Evolutionary conservation across 2,329 filamentous ascomycete genomes (phyloP), one percentile per base, ranked within the genome.

Genomic region (Pseudogymnoascus sp.): DNA sequence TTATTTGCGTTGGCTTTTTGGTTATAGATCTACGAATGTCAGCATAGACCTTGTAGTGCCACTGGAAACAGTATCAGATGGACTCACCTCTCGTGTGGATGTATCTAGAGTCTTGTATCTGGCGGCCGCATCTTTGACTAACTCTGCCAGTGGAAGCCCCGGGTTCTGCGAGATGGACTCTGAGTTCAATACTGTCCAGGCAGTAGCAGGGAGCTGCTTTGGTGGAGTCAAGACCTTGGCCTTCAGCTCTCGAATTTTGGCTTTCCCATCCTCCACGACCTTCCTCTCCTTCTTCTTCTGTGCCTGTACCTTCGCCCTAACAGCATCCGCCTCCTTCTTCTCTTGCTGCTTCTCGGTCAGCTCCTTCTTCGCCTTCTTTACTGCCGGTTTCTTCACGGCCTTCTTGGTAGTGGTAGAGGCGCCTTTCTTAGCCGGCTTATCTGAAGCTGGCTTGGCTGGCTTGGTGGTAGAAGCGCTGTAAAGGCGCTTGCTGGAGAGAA

Each of bases 11-110:
- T 77, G 60, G 80, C 81, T 16, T 79, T 66, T 59, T 81, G 79
- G 67, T 82, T 80, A 71, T 81, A 82, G 67, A 78, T 77, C 85
- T 88, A 68, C 28, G 14, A 61, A 63, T 45, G 28, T 63, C 31
- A 23, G 25, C 59, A n/a, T 28, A 59, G 52, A 31, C 11, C 21
- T 35, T 5, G 66, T 63, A 65, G 68, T 33, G 49, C 65, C 38
- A 67, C 62, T 52, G 65, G 45, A 14, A 64, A 64, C 25, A 66
- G 62, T 52, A 49, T 55, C 23, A 64, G 28, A 60, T 62, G 45
- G 68, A 18, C 69, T 64, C 71, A 78, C 77, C 69, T 78, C 75
- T 49, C 69, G 62, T 63, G 78, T 74, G 25, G 65, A 66, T 8
- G 68, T 45, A 21, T 67, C 67, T 5, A 78, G 63, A 31, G 67